phyloP scores from a whole-genome alignment of 805 yeast genomes.

The Ogataea pilisensis region DNA sequence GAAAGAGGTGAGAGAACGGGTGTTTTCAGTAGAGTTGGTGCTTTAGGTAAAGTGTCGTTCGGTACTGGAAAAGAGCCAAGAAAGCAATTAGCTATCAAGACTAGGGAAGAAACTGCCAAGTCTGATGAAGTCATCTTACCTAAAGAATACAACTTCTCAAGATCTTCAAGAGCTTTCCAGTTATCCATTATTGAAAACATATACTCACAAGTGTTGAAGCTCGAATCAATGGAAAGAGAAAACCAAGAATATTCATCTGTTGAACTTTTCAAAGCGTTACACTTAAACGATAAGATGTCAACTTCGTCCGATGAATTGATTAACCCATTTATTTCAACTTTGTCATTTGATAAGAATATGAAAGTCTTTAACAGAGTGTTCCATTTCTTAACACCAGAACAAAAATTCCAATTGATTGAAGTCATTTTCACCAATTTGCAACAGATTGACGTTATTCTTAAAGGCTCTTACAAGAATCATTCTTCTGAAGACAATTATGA shows the following conservation, averaged over 20 bases:
- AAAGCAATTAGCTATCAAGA: slow-evolving; percentile 64
- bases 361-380: slow-evolving; percentile 85
- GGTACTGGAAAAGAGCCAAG: slow-evolving; percentile 84
- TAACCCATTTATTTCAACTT: slow-evolving; percentile 78
- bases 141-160: slow-evolving; percentile 29
- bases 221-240: slow-evolving; percentile 73
- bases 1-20: slow-evolving; percentile 67
- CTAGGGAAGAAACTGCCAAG: slow-evolving; percentile 23
- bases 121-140: slow-evolving; percentile 25
- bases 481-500: slow-evolving; percentile 32
- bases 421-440: slow-evolving; percentile 77
- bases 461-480: slow-evolving; percentile 75
- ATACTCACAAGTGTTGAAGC: slow-evolving; percentile 68
- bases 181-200: slow-evolving; percentile 74
- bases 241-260: slow-evolving; percentile 40
- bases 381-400: slow-evolving; percentile 73
- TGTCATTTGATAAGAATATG: slow-evolving; percentile 82
- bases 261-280: slow-evolving; percentile 74
- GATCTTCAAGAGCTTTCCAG: slow-evolving; percentile 45
- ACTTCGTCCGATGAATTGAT: slow-evolving; percentile 50
- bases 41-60: slow-evolving; percentile 79
- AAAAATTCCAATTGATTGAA: slow-evolving; percentile 71
- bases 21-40: slow-evolving; percentile 69
- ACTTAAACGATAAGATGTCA: slow-evolving; percentile 58
- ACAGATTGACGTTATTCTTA: slow-evolving; percentile 68